phyloP scores from a whole-genome alignment of 495 filamentous ascomycete species.

The Rusavskia elegans region DNA sequence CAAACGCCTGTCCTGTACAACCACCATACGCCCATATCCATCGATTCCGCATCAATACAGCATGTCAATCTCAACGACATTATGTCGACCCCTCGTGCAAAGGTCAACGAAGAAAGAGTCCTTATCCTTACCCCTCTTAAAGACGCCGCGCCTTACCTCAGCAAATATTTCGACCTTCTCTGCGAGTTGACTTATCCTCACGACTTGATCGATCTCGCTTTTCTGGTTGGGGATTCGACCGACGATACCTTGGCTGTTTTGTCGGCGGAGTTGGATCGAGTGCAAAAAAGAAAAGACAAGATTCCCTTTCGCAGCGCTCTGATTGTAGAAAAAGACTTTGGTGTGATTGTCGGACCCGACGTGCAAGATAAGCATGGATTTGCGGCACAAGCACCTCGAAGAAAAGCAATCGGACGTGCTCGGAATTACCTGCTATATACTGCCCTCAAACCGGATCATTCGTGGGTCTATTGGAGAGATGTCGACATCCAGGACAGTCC shows the following conservation, averaged over 20 bases:
- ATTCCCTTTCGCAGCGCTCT: constrained; percentile 66
- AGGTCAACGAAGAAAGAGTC: constrained; percentile 70
- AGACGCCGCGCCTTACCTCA: constrained; percentile 67
- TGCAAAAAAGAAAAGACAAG: constrained; percentile 68
- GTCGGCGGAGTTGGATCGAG: constrained; percentile 65
- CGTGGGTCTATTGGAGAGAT: constrained; percentile 98
- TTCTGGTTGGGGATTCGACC: constrained; percentile 78
- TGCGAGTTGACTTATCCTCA: constrained; percentile 87
- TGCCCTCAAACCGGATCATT: constrained; percentile 80
- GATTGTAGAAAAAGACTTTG: constrained; percentile 86
- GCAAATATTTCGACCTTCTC: constrained; percentile 85
- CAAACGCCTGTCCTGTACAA: constrained; percentile 93
- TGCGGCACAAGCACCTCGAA: constrained; percentile 72
- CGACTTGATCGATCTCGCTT: constrained; percentile 84
- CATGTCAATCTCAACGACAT: constrained; percentile 74
- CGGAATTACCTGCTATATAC: constrained; percentile 82
- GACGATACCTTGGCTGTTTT: constrained; percentile 81
- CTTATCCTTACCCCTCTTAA: constrained; percentile 88
- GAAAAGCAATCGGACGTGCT: constrained; percentile 79
- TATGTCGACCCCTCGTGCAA: constrained; percentile 62
- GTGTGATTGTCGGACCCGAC: constrained; percentile 45
- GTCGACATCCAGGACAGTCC: constrained; percentile 92
- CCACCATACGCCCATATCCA: constrained; percentile 70
- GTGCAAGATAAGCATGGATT: constrained; percentile 77
- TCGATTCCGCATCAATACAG: constrained; percentile 66